These are phyloP conservation scores for Globisporangium recalcitrans DNA, from an alignment of 352 stramenopile genomes.

Conservation along the genomic window DNA sequence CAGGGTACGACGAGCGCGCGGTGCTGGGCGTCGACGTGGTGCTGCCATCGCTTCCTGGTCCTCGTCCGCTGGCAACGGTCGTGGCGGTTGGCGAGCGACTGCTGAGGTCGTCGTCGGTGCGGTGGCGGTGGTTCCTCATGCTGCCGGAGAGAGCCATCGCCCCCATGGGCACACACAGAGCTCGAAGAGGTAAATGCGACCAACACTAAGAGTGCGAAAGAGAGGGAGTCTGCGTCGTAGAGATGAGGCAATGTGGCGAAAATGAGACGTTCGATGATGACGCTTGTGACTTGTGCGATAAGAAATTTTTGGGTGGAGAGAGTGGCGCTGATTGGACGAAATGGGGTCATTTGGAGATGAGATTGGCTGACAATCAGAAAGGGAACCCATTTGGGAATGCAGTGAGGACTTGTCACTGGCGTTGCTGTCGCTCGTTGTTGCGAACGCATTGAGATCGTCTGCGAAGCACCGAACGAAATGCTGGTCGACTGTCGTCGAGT, in stretches of 20 bases:
- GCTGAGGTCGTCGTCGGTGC: neutral
- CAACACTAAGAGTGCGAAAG: no score
- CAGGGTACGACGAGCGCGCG: neutral
- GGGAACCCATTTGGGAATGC: neutral
- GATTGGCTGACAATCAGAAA: conserved; percentile 2
- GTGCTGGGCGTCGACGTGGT: conserved; percentile 2
- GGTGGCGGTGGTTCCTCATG: no score
- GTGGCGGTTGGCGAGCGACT: conserved; percentile 6
- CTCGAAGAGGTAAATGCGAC: neutral
- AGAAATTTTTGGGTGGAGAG: neutral
- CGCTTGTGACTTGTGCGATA: neutral
- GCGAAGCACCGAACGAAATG: neutral
- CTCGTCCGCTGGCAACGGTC: neutral
- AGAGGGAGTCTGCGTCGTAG: neutral
- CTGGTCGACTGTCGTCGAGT: neutral
- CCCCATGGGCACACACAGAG: neutral
- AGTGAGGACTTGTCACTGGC: neutral
- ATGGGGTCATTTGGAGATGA: neutral
- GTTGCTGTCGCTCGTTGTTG: neutral
- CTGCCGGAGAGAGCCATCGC: neutral
- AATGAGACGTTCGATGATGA: neutral
- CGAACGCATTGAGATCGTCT: neutral
- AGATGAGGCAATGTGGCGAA: no score
- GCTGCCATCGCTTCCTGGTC: neutral
- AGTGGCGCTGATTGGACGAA: neutral